phyloP scores from a whole-genome alignment of 495 filamentous ascomycete genomes.

The Annulohypoxylon bovei region DNA sequence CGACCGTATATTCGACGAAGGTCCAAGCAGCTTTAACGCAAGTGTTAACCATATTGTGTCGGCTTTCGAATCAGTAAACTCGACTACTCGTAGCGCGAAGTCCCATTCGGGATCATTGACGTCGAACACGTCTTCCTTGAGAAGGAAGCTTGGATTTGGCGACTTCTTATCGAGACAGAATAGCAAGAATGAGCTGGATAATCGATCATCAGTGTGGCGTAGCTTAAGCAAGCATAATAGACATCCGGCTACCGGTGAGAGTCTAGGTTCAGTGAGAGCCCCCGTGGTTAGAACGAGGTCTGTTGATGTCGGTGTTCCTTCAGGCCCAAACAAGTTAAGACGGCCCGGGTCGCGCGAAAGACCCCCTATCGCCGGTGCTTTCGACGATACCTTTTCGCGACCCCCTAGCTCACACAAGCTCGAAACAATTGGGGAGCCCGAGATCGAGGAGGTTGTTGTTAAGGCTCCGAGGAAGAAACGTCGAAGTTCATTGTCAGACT shows the following conservation, averaged over 20 bases:
- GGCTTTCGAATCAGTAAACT: slow-evolving; percentile 59
- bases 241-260: slow-evolving; percentile 63
- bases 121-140: slow-evolving; percentile 81
- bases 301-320: slow-evolving; percentile 72
- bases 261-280: slow-evolving; percentile 66
- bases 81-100: slow-evolving; percentile 55
- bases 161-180: slow-evolving; percentile 74
- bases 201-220: slow-evolving; percentile 80
- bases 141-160: slow-evolving; percentile 83
- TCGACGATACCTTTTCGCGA: slow-evolving; percentile 60
- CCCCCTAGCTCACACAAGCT: slow-evolving; percentile 58
- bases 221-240: slow-evolving; percentile 86
- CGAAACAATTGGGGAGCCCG: slow-evolving; percentile 62
- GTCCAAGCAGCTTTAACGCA: slow-evolving; percentile 53
- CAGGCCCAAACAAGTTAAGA: slow-evolving; percentile 58
- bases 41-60: slow-evolving; percentile 47
- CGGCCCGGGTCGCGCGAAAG: slow-evolving; percentile 75
- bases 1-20: slow-evolving; percentile 85
- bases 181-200: slow-evolving; percentile 75
- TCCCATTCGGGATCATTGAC: slow-evolving; percentile 62
- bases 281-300: slow-evolving; percentile 81
- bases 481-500: slow-evolving; percentile 90
- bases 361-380: slow-evolving; percentile 69
- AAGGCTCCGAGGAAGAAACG: slow-evolving; percentile 76
- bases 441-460: slow-evolving; percentile 49